These are phyloP conservation scores for Fusarium abutilonis DNA, from an alignment of 2,329 filamentous ascomycete genomes.

Conservation along the genomic window DNA sequence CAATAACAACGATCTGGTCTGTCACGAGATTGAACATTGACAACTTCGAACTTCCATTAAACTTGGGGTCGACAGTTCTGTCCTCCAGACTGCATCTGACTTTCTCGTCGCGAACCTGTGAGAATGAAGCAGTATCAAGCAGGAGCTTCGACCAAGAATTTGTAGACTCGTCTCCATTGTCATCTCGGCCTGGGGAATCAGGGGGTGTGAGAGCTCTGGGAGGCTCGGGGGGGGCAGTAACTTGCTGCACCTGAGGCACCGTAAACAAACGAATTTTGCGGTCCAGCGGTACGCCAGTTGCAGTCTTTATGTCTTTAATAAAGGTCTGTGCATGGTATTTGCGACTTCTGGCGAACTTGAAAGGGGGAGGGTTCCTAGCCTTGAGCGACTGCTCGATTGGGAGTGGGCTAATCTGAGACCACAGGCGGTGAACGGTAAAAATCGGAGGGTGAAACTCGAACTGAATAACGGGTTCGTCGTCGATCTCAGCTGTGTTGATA, in stretches of 20 bases:
- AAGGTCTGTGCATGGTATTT: slow-evolving; percentile 78
- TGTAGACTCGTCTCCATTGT: slow-evolving; percentile 37
- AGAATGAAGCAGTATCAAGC: slow-evolving; percentile 65
- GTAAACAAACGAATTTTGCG: slow-evolving; percentile 83
- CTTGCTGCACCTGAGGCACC: slow-evolving; percentile 59
- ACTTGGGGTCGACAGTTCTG: slow-evolving; percentile 76
- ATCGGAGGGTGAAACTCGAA: slow-evolving; percentile 88
- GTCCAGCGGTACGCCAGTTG: slow-evolving; percentile 71
- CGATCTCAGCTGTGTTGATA: slow-evolving; percentile 75
- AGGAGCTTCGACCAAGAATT: slow-evolving; percentile 56
- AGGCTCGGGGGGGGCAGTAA: slow-evolving; percentile 48
- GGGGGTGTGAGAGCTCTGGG: slow-evolving; percentile 53
- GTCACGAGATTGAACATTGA: slow-evolving; percentile 73
- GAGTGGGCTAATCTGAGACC: slow-evolving; percentile 66
- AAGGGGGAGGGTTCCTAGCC: slow-evolving; percentile 68
- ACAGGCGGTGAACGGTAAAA: slow-evolving; percentile 84
- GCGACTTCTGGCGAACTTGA: slow-evolving; percentile 75
- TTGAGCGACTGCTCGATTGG: slow-evolving; percentile 68
- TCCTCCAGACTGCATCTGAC: slow-evolving; percentile 58
- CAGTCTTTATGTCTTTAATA: slow-evolving; percentile 75
- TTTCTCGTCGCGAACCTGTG: slow-evolving; percentile 44
- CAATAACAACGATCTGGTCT: slow-evolving; percentile 82
- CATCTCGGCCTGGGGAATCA: slow-evolving; percentile 51
- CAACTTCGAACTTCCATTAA: slow-evolving; percentile 77
- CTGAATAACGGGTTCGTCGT: slow-evolving; percentile 70